Base-by-base conservation (phyloP, 2,329 filamentous ascomycete species). In the Pseudogymnoascus sp. region DNA sequence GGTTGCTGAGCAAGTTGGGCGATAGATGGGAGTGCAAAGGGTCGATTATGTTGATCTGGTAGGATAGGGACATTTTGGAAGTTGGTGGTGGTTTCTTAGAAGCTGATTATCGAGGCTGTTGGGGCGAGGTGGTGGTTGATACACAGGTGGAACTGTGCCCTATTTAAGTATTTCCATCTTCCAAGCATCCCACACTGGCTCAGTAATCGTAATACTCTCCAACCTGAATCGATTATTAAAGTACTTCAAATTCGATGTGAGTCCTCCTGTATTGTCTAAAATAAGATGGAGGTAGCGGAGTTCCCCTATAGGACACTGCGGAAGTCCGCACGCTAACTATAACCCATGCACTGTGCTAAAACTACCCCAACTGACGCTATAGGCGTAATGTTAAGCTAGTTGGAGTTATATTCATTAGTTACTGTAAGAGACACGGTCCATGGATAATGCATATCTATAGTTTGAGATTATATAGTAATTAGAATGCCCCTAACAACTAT, bases 1-100 rank as follows among this genome's bases (percentile, higher is more conserved):
- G 76, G 64, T 82, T 81, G 59, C 84, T 81, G 21, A 87, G 69
- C 40, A 43, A 45, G 41, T 45, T 45, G 18, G 21, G 41, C 7
- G 41, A 45, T 25, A 45, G 21, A 45, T 45, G 41, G 1, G 41
- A 45, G 8, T 25, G 41, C 21, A 23, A 45, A 45, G 18, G 18
- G 21, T 45, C 41, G 21, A 45, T 6, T 5, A 45, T 14, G 41
- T 45, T 25, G 21, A 45, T 8, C 11, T 45, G 41, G 41, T 45
- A 45, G 41, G 41, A 45, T 45, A 45, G 14, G 11, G 18, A 25
- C 41, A 45, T 45, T 45, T 45, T 45, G 8, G 41, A 45, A 25
- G 41, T 25, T 25, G 18, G 41, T 25, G 1, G 14, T 25, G 41
- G 7, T 45, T 23, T 45, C 21, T 25, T 45, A n/a, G 21, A 45